phyloP scores from a whole-genome alignment of 768 basidiomycete species.

The Russula sp. region DNA sequence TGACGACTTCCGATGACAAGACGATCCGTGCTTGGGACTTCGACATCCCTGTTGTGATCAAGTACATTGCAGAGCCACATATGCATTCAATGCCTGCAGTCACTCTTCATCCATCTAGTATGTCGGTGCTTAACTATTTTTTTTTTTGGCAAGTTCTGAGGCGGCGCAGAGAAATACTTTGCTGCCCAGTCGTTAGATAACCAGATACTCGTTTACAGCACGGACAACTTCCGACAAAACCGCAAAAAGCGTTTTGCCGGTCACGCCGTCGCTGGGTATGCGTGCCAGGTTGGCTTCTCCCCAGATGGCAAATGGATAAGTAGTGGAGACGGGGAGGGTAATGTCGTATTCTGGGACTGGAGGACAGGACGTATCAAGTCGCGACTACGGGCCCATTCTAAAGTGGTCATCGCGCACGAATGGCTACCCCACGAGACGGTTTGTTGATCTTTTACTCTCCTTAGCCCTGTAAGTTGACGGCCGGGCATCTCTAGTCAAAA shows the following conservation, averaged over 20 bases:
- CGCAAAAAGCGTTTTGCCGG: conserved; percentile 98
- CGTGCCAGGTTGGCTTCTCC: conserved; percentile 94
- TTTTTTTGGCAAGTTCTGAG: conserved; percentile 26
- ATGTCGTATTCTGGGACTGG: conserved; percentile 99
- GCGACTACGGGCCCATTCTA: conserved; percentile 79
- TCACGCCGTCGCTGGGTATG: conserved; percentile 95
- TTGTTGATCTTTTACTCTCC: conserved; percentile 24
- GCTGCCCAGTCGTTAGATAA: conserved; percentile 98
- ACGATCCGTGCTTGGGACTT: conserved; percentile 99
- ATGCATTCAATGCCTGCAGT: conserved; percentile 99
- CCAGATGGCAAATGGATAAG: conserved; percentile 99
- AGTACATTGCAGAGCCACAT: conserved; percentile 97
- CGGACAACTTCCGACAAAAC: conserved; percentile 97
- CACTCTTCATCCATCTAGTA: conserved; percentile 90
- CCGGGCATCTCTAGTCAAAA: conserved; percentile 62
- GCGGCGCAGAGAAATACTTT: conserved; percentile 79
- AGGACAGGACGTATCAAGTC: conserved; percentile 96
- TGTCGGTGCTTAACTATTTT: conserved; percentile 33
- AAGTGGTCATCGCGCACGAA: conserved; percentile 97
- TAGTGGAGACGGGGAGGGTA: conserved; percentile 91
- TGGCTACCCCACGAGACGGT: conserved; percentile 98
- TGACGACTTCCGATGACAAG: conserved; percentile 98
- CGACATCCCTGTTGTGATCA: conserved; percentile 99
- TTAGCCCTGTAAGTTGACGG: conserved; percentile 6
- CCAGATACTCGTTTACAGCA: conserved; percentile 95